phyloP scores from a whole-genome alignment of 257 asterid genomes.

The Jacaranda copaia region DNA sequence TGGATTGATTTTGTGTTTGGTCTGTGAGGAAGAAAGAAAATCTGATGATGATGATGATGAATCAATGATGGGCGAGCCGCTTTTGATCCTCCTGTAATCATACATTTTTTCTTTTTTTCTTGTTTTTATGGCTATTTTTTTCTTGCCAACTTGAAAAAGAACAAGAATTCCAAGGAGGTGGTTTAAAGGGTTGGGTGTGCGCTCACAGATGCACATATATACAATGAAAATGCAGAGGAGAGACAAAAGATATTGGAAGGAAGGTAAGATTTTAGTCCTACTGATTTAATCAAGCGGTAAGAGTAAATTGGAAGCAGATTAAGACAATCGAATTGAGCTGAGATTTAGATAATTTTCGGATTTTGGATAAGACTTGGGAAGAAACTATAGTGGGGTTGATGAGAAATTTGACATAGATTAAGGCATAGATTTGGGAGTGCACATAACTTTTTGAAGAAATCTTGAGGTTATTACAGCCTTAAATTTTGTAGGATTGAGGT shows the following conservation, averaged over 20 bases:
- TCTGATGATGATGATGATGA: constrained; percentile 40
- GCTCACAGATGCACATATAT: not conserved
- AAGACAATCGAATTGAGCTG: not conserved
- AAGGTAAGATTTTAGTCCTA: not conserved
- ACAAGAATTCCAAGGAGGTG: not conserved
- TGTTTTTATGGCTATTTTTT: not conserved
- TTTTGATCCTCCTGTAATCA: constrained; percentile 44
- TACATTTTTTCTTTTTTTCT: constrained; percentile 19
- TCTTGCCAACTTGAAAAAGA: not conserved
- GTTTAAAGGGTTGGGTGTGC: constrained; percentile 6
- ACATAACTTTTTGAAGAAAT: not conserved
- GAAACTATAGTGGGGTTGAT: not conserved
- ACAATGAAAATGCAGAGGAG: not conserved
- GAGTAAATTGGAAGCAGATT: no score
- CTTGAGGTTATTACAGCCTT: not conserved
- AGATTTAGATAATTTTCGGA: not conserved
- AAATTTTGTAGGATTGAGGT: not conserved
- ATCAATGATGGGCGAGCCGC: constrained; percentile 37
- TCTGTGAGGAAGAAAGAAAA: constrained; percentile 30
- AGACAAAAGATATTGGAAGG: constrained; percentile 26
- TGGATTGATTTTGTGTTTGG: constrained; percentile 28
- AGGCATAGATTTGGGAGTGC: not conserved
- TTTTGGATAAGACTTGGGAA: not conserved
- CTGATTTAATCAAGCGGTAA: no score
- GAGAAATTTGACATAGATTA: not conserved